A percentile compares a stretch with the other conserved stretches of the same genome.
Evolutionary conservation across 768 basidiomycete genomes (phyloP).

Genomic region (Suillus fuscotomentosus): DNA sequence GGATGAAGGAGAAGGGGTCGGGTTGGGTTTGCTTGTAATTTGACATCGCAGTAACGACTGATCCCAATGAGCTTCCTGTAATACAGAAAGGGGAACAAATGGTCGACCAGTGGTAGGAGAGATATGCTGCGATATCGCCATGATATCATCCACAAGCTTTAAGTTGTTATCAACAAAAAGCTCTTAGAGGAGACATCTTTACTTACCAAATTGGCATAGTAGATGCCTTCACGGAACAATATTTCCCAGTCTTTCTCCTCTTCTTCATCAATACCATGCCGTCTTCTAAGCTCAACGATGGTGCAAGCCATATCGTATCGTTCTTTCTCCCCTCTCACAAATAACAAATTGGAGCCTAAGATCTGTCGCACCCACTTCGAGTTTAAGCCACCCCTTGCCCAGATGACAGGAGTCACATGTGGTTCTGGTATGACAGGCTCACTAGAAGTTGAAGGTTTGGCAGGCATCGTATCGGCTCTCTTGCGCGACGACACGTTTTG

Average conservation of each 20-base stretch:
- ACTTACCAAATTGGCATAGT: slow-evolving; percentile 89
- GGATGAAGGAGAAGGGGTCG: slow-evolving; percentile 17
- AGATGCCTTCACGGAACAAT: slow-evolving; percentile 76
- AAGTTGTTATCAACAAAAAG: slow-evolving; percentile 5
- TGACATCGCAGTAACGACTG: slow-evolving; percentile 65
- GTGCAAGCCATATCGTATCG: slow-evolving; percentile 76
- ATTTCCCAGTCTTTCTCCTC: slow-evolving; percentile 72
- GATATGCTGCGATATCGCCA: slow-evolving; percentile 68
- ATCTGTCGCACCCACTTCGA: slow-evolving; percentile 73
- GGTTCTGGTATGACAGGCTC: slow-evolving; percentile 14
- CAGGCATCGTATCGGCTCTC: slow-evolving; percentile 30
- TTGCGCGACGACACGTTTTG: slow-evolving; percentile 20
- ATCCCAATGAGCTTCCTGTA: slow-evolving; percentile 82
- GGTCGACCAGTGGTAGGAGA: slow-evolving; percentile 68
- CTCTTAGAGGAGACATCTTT: slow-evolving; percentile 15
- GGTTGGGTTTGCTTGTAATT: slow-evolving; percentile 42
- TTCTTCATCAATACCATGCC: slow-evolving; percentile 46
- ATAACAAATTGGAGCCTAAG: slow-evolving; percentile 76
- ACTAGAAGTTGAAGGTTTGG: slow-evolving; percentile 14
- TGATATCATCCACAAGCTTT: slow-evolving; percentile 78
- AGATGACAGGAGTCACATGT: slow-evolving; percentile 52
- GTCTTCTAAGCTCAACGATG: slow-evolving; percentile 72
- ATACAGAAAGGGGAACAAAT: slow-evolving; percentile 62
- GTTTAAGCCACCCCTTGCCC: slow-evolving; percentile 73
- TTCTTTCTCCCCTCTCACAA: slow-evolving; percentile 74